phyloP scores from a whole-genome alignment of 2,329 filamentous ascomycete species.

The Bipolaris cookei region DNA sequence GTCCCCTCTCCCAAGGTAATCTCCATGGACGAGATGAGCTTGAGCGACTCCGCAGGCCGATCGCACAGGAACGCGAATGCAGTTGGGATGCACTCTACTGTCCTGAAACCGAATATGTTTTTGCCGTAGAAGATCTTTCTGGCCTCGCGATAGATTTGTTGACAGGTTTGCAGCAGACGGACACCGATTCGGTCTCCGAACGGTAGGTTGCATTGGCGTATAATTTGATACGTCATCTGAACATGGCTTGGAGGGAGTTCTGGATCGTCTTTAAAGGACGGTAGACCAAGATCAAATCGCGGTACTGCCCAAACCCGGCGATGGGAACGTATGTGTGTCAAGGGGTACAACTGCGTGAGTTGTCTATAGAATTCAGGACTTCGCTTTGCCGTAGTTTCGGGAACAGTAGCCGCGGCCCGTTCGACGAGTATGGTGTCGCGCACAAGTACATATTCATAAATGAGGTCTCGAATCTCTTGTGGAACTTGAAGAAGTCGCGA shows the following conservation, averaged over 20 bases:
- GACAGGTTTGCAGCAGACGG: conserved; percentile 27
- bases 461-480: conserved; percentile 31
- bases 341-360: conserved; percentile 16
- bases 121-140: conserved; percentile 30
- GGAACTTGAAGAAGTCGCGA: conserved; percentile 23
- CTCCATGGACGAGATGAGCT: conserved; percentile 24
- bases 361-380: conserved; percentile 8
- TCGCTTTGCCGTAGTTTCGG: conserved; percentile 7
- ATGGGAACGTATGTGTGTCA: conserved; percentile 10
- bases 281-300: conserved; percentile 23
- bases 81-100: conserved; percentile 30
- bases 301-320: conserved; percentile 27
- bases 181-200: conserved; percentile 11
- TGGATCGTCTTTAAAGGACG: conserved; percentile 8
- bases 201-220: background rate
- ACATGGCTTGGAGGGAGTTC: conserved; percentile 16
- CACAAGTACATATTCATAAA: conserved; percentile 27
- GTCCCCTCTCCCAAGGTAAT: conserved; percentile 27
- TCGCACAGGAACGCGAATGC: conserved; percentile 34
- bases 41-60: conserved; percentile 21
- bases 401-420: conserved; percentile 15
- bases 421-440: conserved; percentile 25
- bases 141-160: conserved; percentile 32
- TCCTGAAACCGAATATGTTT: conserved; percentile 32
- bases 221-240: conserved; percentile 33